Percentiles rank a stretch among this genome's conserved stretches.
phyloP scores from a whole-genome alignment of 2,329 filamentous ascomycete genomes.

The Fusarium chuoi region DNA sequence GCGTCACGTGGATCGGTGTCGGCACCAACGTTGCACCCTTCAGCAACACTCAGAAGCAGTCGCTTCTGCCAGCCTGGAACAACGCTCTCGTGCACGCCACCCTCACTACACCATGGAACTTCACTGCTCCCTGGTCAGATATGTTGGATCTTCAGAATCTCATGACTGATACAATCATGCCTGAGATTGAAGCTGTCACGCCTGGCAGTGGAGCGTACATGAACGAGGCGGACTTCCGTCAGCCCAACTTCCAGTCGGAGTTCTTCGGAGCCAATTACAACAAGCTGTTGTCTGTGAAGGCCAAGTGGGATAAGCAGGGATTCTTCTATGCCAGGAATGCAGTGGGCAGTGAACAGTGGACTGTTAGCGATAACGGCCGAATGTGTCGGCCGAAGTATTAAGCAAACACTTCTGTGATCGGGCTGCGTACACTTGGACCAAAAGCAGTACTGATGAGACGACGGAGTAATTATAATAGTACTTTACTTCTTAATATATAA shows the following conservation, averaged over 20 bases:
- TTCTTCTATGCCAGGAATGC: slow-evolving; percentile 58
- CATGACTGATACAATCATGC: slow-evolving; percentile 45
- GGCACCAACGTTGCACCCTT: slow-evolving; percentile 43
- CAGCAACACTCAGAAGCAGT: slow-evolving; percentile 42
- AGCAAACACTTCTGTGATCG: not conserved
- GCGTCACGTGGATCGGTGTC: slow-evolving; percentile 44
- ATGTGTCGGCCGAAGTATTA: slow-evolving; percentile 27
- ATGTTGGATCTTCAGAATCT: slow-evolving; percentile 47
- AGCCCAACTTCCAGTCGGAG: slow-evolving; percentile 54
- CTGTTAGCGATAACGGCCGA: slow-evolving; percentile 16
- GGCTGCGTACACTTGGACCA: too few species aligned
- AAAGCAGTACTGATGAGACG: not conserved
- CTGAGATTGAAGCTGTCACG: slow-evolving; percentile 48
- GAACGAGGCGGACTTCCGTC: slow-evolving; percentile 63
- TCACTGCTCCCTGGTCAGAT: slow-evolving; percentile 39
- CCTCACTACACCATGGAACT: slow-evolving; percentile 42
- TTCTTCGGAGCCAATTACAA: slow-evolving; percentile 59
- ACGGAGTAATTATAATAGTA: not conserved
- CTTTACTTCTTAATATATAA: not conserved
- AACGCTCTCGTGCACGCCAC: slow-evolving; percentile 46
- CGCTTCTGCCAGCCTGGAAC: slow-evolving; percentile 56
- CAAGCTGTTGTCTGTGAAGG: slow-evolving; percentile 57
- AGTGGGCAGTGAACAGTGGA: slow-evolving; percentile 64
- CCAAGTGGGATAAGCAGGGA: slow-evolving; percentile 58
- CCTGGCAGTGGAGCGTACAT: slow-evolving; percentile 58